phyloP scores from a whole-genome alignment of 345 rosid species.

The Clarkia xantiana region DNA sequence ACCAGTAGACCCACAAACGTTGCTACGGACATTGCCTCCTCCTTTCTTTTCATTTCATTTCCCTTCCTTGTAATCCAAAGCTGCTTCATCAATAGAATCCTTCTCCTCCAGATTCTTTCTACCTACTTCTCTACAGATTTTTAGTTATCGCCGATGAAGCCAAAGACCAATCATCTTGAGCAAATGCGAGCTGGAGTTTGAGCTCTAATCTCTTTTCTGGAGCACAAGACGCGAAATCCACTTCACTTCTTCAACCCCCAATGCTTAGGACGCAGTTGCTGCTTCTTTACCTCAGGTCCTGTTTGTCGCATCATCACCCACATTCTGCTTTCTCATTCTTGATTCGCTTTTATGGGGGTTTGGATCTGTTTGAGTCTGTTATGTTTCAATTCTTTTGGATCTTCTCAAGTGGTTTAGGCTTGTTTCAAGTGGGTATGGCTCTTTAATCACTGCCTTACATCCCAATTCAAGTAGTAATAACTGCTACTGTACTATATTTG shows the following conservation, averaged over 20 bases:
- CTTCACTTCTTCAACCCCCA: not conserved
- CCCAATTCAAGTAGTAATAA: too few relatives aligned
- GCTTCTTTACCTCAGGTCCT: slow-evolving; percentile 1
- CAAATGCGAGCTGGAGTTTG: not conserved
- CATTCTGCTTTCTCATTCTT: not conserved
- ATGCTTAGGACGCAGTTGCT: not conserved
- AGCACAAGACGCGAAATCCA: not conserved
- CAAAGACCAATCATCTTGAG: not conserved
- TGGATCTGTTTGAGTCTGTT: not conserved
- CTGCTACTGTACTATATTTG: too few relatives aligned
- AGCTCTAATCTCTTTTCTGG: not conserved
- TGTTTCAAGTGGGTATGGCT: too few relatives aligned
- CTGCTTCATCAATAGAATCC: not conserved
- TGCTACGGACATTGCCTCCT: not conserved
- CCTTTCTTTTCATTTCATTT: too few relatives aligned
- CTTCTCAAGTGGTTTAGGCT: too few relatives aligned
- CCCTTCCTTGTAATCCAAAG: not conserved
- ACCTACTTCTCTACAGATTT: not conserved
- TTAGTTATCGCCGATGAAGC: not conserved
- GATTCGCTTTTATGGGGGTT: not conserved
- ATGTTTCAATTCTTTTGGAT: too few relatives aligned
- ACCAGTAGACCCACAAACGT: not conserved
- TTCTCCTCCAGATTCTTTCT: not conserved
- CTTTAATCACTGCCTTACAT: too few relatives aligned
- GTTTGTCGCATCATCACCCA: not conserved